Base-by-base conservation (phyloP, 208 protist genomes). In the Acanthamoeba lenticulata region DNA sequence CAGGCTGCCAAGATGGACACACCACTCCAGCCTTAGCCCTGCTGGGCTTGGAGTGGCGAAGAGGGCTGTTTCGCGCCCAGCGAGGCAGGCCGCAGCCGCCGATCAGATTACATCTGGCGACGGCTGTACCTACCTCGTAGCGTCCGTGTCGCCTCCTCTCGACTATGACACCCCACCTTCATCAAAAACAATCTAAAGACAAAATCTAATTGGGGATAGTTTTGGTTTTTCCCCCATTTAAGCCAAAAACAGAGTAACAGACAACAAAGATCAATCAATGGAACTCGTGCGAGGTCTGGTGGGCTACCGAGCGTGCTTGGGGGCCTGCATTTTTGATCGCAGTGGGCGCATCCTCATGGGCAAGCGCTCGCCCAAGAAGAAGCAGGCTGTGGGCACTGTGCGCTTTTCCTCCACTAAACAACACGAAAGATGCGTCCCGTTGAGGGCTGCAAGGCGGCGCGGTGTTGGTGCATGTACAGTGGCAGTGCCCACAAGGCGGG, bases 91-190 rank as follows among this genome's bases (percentile, higher is more conserved):
- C 44, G 17, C 44, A 36, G 5, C 19, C 15, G 74, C 42, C 36
- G 74, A 85, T n/a, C n/a, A n/a, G n/a, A n/a, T n/a, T n/a, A n/a
- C n/a, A n/a, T n/a, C n/a, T n/a, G n/a, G n/a, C n/a, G n/a, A n/a
- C n/a, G n/a, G n/a, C n/a, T n/a, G n/a, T n/a, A n/a, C n/a, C n/a
- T n/a, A 42, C 11, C 74, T 85, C 45, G 44, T 55, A 32, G 74
- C 74, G 74, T 85, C 74, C 32, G 74, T 38, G 74, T 36, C 40
- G 42, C 74, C 74, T 24, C 74, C 74, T 57, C 74, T 85, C 74
- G 74, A 55, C 74, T 57, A 42, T 85, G 74, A 85, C 38, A 55
- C 74, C 74, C 74, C 74, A 85, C 74, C 38, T 1, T 42, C 21
- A 57, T 34, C 36, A 15, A 24, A 52, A 15, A 6, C 57, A 29